These are phyloP conservation scores for Russula sp. DNA, from an alignment of 768 basidiomycete genomes.

Conservation along the genomic window DNA sequence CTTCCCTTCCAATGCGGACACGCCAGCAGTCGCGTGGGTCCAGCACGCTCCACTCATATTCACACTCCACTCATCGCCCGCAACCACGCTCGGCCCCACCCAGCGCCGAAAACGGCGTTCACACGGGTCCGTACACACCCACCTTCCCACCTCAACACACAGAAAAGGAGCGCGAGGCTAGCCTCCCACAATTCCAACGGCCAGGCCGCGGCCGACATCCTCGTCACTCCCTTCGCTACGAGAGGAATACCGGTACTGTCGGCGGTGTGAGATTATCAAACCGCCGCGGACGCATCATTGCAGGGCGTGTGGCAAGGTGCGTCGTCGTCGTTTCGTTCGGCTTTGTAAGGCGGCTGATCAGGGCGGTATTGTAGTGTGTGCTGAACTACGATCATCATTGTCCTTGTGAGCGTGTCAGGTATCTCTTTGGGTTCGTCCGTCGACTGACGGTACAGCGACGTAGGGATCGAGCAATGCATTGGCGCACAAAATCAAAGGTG, in stretches of 20 bases:
- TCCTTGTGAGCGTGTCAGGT: conserved; percentile 52
- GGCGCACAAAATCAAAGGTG: conserved; percentile 87
- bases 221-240: conserved; percentile 44
- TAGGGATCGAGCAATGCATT: conserved; percentile 92
- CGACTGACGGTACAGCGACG: conserved; percentile 12
- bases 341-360: not conserved
- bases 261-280: conserved; percentile 57
- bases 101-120: conserved; percentile 1
- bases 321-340: conserved; percentile 27
- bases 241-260: conserved; percentile 65
- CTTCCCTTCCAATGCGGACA: conserved; percentile 1
- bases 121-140: not conserved
- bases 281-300: conserved; percentile 79
- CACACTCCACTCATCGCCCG: not conserved
- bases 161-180: not conserved
- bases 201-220: conserved; percentile 10
- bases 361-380: conserved; percentile 48
- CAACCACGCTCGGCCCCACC: not conserved
- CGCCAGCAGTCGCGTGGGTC: conserved; percentile 6
- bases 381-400: conserved; percentile 87
- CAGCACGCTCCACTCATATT: not conserved
- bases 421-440: not conserved
- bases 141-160: not conserved
- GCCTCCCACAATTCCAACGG: not conserved
- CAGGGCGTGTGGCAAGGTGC: conserved; percentile 38